Base-by-base conservation (phyloP, 2,329 filamentous ascomycete genomes). In the Botryosphaeria dothidea region DNA sequence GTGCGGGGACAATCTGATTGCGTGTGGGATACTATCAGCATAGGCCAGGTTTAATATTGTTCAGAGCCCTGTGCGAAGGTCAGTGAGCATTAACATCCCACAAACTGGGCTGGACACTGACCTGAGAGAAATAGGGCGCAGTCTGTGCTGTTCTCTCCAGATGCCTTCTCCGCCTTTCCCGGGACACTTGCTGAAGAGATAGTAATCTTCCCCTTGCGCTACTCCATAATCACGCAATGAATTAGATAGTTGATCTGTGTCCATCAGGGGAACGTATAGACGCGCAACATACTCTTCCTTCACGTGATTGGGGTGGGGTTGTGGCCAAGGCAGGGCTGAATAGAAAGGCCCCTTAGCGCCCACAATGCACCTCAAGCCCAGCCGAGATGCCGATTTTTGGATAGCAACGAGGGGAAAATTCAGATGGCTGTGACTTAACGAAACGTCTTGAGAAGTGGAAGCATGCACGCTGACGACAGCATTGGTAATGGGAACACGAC, bases 71-170 rank as follows among this genome's bases (percentile, higher is more conserved):
- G 45, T 49, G 46, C 19, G 36, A 43, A 19, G 11, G 43, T 23
- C 15, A 11, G 54, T 17, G n/a, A 21, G 45, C 17, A 29, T 31
- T 41, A 34, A 4, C 8, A 34, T 13, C 25, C 19, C 41, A 46
- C 56, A 13, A 31, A 15, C n/a, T 8, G 19, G 25, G n/a, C 6
- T 23, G 21, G 13, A 19, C 31, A 43, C 52, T 19, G 52, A 6
- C 19, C 56, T 34, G 3, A 8, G 19, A 19, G 38, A 8, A 43
- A 31, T 15, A 45, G 9, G 13, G 23, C n/a, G 9, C 2, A 60
- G 56, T 60, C 56, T 60, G 56, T 60, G 56, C 56, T 5, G 41
- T n/a, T n/a, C 56, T 60, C 56, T 60, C 56, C 56, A 60, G 25
- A 60, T 23, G 13, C 56, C 41, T 60, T 46, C 56, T 46, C 56